These are phyloP conservation scores for Pholiota conissans DNA, from an alignment of 768 basidiomycete genomes.

Conservation along the genomic window DNA sequence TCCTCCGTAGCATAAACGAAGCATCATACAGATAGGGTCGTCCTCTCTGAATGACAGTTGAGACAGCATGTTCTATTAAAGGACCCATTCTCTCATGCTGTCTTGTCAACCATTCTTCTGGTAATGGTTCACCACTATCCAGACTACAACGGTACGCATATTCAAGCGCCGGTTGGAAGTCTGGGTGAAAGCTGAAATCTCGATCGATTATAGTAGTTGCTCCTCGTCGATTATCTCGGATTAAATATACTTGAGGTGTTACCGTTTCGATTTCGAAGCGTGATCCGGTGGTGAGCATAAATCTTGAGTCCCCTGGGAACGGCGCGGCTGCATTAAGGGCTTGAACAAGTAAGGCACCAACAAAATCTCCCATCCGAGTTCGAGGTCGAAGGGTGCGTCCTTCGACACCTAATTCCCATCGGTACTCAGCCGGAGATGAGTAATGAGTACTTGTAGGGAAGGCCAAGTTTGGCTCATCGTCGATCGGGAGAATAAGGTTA, in stretches of 20 bases:
- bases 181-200: neutral
- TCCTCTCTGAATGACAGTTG: neutral
- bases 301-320: neutral
- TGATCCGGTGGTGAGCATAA: neutral
- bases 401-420: neutral
- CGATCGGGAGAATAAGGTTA: too few species aligned
- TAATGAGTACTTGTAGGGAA: too few species aligned
- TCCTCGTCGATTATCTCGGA: neutral
- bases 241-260: neutral
- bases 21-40: constrained; percentile 1
- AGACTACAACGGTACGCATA: neutral
- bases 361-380: neutral
- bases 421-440: too few species aligned
- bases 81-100: neutral
- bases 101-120: neutral
- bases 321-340: neutral
- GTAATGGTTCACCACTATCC: neutral
- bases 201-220: neutral
- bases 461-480: too few species aligned
- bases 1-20: neutral
- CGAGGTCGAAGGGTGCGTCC: neutral
- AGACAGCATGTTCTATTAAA: neutral
- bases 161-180: neutral
- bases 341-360: neutral
- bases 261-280: neutral